Evolutionary conservation across 1,139 yeast species (phyloP).

Genomic region (Yamadazyma dushanensis): DNA sequence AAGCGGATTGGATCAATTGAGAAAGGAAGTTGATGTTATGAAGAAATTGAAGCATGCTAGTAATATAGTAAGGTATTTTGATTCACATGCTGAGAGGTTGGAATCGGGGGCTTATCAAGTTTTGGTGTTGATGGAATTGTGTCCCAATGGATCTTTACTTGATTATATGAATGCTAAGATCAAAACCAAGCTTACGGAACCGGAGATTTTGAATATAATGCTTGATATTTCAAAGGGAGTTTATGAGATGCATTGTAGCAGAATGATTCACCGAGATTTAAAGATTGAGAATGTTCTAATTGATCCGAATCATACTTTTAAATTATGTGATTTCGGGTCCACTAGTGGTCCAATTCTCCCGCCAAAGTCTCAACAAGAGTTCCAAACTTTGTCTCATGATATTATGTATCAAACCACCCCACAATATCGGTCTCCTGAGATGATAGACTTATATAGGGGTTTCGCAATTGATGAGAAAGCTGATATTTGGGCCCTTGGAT

Average conservation of each 20-base stretch:
- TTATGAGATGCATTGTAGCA: slow-evolving; percentile 67
- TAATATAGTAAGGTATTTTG: slow-evolving; percentile 67
- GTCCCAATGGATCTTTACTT: slow-evolving; percentile 68
- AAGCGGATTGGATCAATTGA: slow-evolving; percentile 57
- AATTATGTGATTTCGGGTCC: slow-evolving; percentile 93
- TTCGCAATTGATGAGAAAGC: slow-evolving; percentile 91
- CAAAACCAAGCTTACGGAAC: slow-evolving; percentile 60
- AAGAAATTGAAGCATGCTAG: slow-evolving; percentile 57
- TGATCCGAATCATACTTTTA: slow-evolving; percentile 68
- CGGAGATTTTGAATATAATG: slow-evolving; percentile 66
- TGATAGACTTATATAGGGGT: slow-evolving; percentile 85
- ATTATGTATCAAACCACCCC: slow-evolving; percentile 92
- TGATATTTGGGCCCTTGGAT: slow-evolving; percentile 96
- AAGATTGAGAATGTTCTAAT: slow-evolving; percentile 93
- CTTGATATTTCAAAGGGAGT: slow-evolving; percentile 66
- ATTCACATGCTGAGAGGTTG: slow-evolving; percentile 73
- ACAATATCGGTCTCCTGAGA: slow-evolving; percentile 96
- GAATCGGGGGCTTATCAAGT: slow-evolving; percentile 65
- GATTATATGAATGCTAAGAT: slow-evolving; percentile 74
- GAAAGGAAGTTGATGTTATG: slow-evolving; percentile 84
- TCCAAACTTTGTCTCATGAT: slow-evolving; percentile 73
- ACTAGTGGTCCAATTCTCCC: slow-evolving; percentile 63
- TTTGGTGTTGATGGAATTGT: slow-evolving; percentile 73
- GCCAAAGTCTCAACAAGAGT: slow-evolving; percentile 65
- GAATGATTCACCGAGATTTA: slow-evolving; percentile 76